phyloP scores from a whole-genome alignment of 2,329 filamentous ascomycete species.

The Colletotrichum zoysiae region DNA sequence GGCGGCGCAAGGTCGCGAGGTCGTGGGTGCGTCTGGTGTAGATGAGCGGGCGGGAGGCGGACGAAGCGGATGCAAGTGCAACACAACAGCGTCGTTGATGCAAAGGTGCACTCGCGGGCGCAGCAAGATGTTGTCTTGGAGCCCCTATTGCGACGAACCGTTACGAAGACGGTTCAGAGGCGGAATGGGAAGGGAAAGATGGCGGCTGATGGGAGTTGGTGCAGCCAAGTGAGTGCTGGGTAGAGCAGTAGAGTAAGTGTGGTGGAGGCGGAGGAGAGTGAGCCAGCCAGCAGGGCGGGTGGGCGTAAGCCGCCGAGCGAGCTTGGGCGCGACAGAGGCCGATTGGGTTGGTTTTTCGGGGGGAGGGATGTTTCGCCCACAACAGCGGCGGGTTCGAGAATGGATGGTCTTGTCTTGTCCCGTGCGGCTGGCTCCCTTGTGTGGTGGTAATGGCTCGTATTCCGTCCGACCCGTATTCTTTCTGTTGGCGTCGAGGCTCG shows the following conservation, averaged over 20 bases:
- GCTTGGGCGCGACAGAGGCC: slow-evolving; percentile 13
- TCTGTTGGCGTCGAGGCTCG: slow-evolving; percentile 3
- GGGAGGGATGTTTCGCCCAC: slow-evolving; percentile 8
- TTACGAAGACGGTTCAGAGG: not conserved
- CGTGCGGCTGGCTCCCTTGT: slow-evolving; percentile 28
- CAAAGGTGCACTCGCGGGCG: not conserved
- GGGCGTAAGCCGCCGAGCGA: slow-evolving; percentile 17
- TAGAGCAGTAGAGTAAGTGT: not conserved
- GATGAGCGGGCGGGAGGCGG: not conserved
- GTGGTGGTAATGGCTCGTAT: slow-evolving; percentile 36
- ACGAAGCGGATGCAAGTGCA: not conserved
- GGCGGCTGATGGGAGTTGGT: not conserved
- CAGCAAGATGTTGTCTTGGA: slow-evolving; percentile 30
- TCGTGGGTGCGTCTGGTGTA: slow-evolving; percentile 11
- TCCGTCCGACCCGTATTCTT: not conserved
- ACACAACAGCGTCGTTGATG: slow-evolving; percentile 8
- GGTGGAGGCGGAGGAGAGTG: not conserved
- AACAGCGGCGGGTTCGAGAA: slow-evolving; percentile 12
- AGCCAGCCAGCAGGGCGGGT: not conserved
- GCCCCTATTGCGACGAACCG: slow-evolving; percentile 14
- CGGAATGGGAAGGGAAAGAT: not conserved
- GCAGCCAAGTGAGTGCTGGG: not conserved
- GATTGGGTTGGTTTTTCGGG: slow-evolving; percentile 13
- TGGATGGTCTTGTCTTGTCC: slow-evolving; percentile 23
- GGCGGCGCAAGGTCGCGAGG: slow-evolving; percentile 2